Evolutionary conservation across 1,284 basidiomycete species (phyloP), one percentile per base, ranked within the genome.

Genomic region (Cryptococcus sp.): DNA sequence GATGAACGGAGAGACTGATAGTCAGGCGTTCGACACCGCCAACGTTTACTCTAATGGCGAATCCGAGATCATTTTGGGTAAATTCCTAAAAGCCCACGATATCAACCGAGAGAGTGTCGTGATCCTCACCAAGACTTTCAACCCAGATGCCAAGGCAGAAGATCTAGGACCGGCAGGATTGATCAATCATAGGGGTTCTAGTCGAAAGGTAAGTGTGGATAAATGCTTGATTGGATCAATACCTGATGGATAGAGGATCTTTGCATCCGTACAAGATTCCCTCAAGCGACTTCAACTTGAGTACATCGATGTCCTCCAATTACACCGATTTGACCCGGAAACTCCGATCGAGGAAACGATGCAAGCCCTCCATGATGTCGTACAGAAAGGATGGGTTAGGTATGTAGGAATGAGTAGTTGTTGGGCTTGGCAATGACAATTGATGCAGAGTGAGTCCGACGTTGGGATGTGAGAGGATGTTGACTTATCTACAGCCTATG

Each of bases 31-130:
- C 52, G 85, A 86, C 59, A 86, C 84, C 0, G 83, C 83, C 22
- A 83, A 85, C 60, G 67, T 79, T 16, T 82, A 82, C 54, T 80
- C 78, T 4, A 78, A 80, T 48, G 80, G 81, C 7, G 77, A 78
- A 50, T 79, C 55, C 40, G 62, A 91, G 70, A 67, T 81, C 23
- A 82, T 88, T 55, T 78, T 91, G 34, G 88, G 89, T 4, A 85
- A 85, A 59, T 88, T 86, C 1, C 85, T 92, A 73, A 86, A 85
- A 62, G 64, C 85, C 57, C 78, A 82, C 55, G 73, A 84, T 24
- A 78, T 91, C 16, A 85, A 85, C 16, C 81, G 88, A 9, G 83
- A 85, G 21, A 83, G 85, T 60, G 82, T 89, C 22, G 86, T 89
- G 14, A 81, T 89, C 28, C 78, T 89, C 77, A 88, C 86, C 32